Conservation (phyloP, 2,329 filamentous ascomycete genomes). For the Dothidotthia symphoricarpi region DNA sequence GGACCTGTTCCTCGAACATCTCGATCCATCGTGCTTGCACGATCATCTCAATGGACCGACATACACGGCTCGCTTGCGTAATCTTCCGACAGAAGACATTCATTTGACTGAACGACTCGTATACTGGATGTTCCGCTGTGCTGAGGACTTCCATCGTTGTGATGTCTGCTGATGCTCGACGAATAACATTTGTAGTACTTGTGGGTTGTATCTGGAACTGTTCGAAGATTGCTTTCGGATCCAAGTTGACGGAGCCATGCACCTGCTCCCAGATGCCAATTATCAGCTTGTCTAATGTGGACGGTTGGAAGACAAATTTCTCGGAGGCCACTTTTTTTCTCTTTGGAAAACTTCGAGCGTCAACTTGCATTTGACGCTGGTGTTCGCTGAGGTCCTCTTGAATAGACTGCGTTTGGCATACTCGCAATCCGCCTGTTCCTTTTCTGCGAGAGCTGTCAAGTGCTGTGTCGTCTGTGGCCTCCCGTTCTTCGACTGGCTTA, state of each 20-base stretch:
- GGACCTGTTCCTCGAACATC: constrained; percentile 54
- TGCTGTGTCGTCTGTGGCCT: constrained; percentile 1
- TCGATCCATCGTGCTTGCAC: constrained; percentile 59
- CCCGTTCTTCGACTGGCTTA: constrained; percentile 4
- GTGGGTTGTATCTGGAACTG: constrained; percentile 29
- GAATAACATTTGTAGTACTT: constrained; percentile 13
- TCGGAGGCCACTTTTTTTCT: constrained; percentile 34
- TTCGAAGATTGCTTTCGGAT: constrained; percentile 40
- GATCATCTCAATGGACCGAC: constrained; percentile 58
- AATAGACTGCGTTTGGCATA: constrained; percentile 25
- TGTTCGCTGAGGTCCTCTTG: constrained; percentile 33
- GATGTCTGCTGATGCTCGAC: constrained; percentile 8
- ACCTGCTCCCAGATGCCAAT: constrained; percentile 53
- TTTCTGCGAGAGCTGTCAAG: constrained; percentile 17
- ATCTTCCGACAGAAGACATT: constrained; percentile 47
- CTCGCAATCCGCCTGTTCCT: constrained; percentile 29
- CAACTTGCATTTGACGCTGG: constrained; percentile 36
- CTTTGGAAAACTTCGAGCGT: constrained; percentile 34
- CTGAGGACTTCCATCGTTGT: constrained; percentile 15
- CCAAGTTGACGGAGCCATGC: constrained; percentile 44
- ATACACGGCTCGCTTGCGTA: constrained; percentile 54
- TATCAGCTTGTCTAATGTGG: constrained; percentile 51
- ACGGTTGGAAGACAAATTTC: constrained; percentile 48
- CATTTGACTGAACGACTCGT: constrained; percentile 42
- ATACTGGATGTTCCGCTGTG: constrained; percentile 7